Base-by-base conservation (phyloP, 2,329 filamentous ascomycete genomes). In the Cercospora zeina region DNA sequence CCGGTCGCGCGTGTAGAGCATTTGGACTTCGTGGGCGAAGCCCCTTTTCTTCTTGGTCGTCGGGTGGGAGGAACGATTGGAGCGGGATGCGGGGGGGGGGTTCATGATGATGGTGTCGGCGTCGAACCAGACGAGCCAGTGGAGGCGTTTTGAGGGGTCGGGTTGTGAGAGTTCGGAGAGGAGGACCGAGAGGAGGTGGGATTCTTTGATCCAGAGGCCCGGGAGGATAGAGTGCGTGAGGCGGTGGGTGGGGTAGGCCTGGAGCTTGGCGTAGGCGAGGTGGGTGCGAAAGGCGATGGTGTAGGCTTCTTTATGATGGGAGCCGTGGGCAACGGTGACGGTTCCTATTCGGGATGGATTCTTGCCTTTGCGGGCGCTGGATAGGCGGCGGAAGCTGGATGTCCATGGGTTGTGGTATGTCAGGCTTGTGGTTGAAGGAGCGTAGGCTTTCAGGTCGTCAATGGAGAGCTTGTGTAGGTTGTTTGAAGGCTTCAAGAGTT, bases 61-160 rank as follows among this genome's bases (percentile, higher is more conserved):
- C 49, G 0, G 74, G 74, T 3, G 76, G 77, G 10, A 78, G 66
- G 63, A 78, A 79, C 1, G 69, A 71, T 21, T 76, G 71, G 34
- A 77, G 69, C 0, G 75, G 75, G 4, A 77, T 70, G 50, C 74
- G 71, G 5, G 76, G 76, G 59, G 71, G 5, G 76, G 76, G 59
- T 79, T 77, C 45, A 79, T 68, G 24, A 79, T 71, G 11, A 78
- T 68, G 1, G 75, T 77, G 61, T 79, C 77, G 27, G 75, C 74
- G 57, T 79, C 77, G 2, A 75, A 72, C 76, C 77, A 79, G 62
- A 78, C 67, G 4, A 79, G 70, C 77, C 77, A 79, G 54, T 78
- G 71, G 6, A 78, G 64, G 3, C 76, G 70, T 9, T 16, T 45
- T 54, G 76, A 70, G 11, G 65, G 68, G 10, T 69, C 66, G 1